Percentiles rank a stretch among this genome's conserved stretches.
Conservation (phyloP, 495 filamentous ascomycete genomes). For the Penicillium simplicissimum region DNA sequence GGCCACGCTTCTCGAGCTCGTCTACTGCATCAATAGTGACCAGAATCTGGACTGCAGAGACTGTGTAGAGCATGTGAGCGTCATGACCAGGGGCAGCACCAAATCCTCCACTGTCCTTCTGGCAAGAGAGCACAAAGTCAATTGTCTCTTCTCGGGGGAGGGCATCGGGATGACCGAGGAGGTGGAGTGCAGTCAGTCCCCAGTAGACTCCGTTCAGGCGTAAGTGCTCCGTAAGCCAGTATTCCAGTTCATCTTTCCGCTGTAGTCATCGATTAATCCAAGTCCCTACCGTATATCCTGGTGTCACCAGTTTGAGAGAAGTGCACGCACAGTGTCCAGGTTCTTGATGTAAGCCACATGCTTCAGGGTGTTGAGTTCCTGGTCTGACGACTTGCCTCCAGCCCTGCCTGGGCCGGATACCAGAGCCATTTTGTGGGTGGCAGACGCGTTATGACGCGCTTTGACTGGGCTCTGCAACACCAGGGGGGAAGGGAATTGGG, state of each 20-base stretch:
- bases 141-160: constrained; percentile 80
- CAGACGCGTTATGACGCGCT: background rate
- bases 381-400: constrained; percentile 46
- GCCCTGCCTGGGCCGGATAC: constrained; percentile 63
- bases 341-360: constrained; percentile 94
- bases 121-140: constrained; percentile 88
- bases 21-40: constrained; percentile 80
- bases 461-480: constrained; percentile 6
- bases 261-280: constrained; percentile 47
- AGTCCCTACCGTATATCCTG: constrained; percentile 5
- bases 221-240: constrained; percentile 95
- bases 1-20: constrained; percentile 68
- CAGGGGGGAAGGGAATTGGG: constrained; percentile 13
- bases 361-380: constrained; percentile 64
- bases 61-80: constrained; percentile 91
- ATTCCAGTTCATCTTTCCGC: constrained; percentile 91
- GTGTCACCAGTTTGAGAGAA: constrained; percentile 23
- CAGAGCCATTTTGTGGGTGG: constrained; percentile 52
- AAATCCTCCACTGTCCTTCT: constrained; percentile 85
- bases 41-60: constrained; percentile 90
- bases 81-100: constrained; percentile 93
- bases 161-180: constrained; percentile 76
- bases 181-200: constrained; percentile 86
- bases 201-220: constrained; percentile 95
- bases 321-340: constrained; percentile 72